Conservation (phyloP, 352 stramenopile species). For the Lagenidium giganteum region DNA sequence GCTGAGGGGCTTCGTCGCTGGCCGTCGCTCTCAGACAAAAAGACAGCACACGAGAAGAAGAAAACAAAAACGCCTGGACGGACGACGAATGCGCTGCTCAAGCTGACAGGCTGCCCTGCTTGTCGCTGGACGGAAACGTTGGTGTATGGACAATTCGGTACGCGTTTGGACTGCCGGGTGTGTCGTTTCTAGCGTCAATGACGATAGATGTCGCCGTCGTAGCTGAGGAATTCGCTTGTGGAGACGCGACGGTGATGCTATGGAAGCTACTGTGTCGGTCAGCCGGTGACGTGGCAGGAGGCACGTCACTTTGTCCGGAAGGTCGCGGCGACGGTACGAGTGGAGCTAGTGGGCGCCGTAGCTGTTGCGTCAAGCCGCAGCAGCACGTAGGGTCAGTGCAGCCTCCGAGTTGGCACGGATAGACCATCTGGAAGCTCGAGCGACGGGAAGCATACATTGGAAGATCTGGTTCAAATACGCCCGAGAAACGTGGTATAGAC, state of each 20-base stretch:
- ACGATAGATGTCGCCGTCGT: constrained; percentile 11
- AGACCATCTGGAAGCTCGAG: not conserved
- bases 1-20: too few relatives aligned
- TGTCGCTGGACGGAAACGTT: constrained; percentile 60
- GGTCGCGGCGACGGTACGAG: constrained; percentile 10
- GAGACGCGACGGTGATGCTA: not conserved
- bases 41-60: too few relatives aligned
- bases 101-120: constrained; percentile 20
- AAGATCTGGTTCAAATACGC: constrained; percentile 4
- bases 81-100: too few relatives aligned
- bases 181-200: constrained; percentile 21
- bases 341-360: constrained; percentile 9
- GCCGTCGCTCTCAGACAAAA: too few relatives aligned
- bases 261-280: constrained; percentile 9
- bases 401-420: not conserved
- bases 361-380: constrained; percentile 4
- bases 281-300: not conserved
- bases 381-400: constrained; percentile 1
- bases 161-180: constrained; percentile 21
- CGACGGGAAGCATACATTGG: constrained; percentile 5
- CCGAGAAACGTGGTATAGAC: constrained; percentile 4
- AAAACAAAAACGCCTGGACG: too few relatives aligned
- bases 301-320: constrained; percentile 1
- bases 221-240: not conserved
- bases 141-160: constrained; percentile 64